A percentile compares a stretch with the other conserved stretches of the same genome.
Evolutionary conservation across 2,329 filamentous ascomycete species (phyloP).

Genomic region (Fusarium sp.): DNA sequence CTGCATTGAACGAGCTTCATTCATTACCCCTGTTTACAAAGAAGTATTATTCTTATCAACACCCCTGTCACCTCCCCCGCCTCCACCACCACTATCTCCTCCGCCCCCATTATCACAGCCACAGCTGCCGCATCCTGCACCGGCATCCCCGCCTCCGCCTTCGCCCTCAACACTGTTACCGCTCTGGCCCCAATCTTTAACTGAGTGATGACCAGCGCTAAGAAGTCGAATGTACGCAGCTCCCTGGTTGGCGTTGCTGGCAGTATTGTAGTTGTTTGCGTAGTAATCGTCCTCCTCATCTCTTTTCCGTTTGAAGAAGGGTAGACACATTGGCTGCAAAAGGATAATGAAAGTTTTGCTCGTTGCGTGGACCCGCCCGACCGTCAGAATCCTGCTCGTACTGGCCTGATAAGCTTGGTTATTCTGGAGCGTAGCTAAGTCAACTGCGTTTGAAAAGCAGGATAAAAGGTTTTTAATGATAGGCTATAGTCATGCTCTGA

Average conservation of each 20-base stretch:
- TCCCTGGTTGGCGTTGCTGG: too few relatives aligned
- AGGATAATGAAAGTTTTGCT: background rate
- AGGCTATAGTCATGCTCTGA: background rate
- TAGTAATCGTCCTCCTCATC: background rate
- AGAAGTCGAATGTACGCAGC: background rate
- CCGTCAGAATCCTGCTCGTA: background rate
- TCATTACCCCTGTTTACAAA: too few relatives aligned
- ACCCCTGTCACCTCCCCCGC: background rate
- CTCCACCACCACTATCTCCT: background rate
- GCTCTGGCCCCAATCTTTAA: background rate
- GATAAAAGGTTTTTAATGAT: background rate
- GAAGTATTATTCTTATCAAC: too few relatives aligned
- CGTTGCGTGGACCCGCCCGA: too few relatives aligned
- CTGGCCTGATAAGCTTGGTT: too few relatives aligned
- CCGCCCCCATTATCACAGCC: background rate
- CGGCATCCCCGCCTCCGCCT: background rate
- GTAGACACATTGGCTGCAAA: background rate
- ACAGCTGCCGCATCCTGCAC: background rate
- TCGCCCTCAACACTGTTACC: background rate
- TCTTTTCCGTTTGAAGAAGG: background rate
- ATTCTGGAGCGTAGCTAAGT: too few relatives aligned
- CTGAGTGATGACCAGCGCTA: background rate
- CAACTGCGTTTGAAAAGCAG: background rate
- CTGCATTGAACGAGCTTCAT: background rate
- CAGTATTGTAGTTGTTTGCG: background rate